These are phyloP conservation scores for Glonium stellatum DNA, from an alignment of 495 filamentous ascomycete genomes.

Conservation along the genomic window DNA sequence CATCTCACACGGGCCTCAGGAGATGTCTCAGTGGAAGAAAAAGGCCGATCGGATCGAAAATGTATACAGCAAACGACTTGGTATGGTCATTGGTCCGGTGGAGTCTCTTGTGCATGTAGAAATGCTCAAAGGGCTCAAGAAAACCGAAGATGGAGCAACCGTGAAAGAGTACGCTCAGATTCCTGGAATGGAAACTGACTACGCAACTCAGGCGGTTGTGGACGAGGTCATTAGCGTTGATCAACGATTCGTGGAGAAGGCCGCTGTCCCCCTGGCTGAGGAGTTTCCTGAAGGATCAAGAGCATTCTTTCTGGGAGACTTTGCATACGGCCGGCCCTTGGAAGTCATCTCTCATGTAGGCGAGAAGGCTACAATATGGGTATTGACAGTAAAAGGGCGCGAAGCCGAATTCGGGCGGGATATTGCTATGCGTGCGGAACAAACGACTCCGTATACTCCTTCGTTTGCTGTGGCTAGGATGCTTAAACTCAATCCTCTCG, in stretches of 20 bases:
- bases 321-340: conserved; percentile 82
- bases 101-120: conserved; percentile 87
- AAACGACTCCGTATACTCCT: conserved; percentile 66
- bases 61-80: conserved; percentile 81
- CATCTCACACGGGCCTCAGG: conserved; percentile 64
- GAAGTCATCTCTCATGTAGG: conserved; percentile 69
- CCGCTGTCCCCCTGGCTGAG: conserved; percentile 76
- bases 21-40: conserved; percentile 74
- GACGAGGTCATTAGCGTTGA: conserved; percentile 88
- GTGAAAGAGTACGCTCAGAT: conserved; percentile 89
- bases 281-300: conserved; percentile 78
- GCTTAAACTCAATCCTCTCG: conserved; percentile 73
- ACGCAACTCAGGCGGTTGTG: conserved; percentile 82
- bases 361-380: conserved; percentile 67
- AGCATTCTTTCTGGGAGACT: conserved; percentile 95
- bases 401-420: conserved; percentile 75
- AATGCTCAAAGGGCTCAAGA: conserved; percentile 82
- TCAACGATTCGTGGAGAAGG: conserved; percentile 82
- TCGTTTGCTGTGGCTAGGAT: conserved; percentile 79
- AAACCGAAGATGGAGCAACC: conserved; percentile 83
- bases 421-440: conserved; percentile 61
- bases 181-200: conserved; percentile 85
- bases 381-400: conserved; percentile 58
- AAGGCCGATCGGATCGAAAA: conserved; percentile 79
- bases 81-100: conserved; percentile 77